Percentiles rank a stretch among this genome's conserved stretches.
These are phyloP conservation scores for Friedmanniomyces endolithicus DNA, from an alignment of 495 filamentous ascomycete species.

Conservation along the genomic window DNA sequence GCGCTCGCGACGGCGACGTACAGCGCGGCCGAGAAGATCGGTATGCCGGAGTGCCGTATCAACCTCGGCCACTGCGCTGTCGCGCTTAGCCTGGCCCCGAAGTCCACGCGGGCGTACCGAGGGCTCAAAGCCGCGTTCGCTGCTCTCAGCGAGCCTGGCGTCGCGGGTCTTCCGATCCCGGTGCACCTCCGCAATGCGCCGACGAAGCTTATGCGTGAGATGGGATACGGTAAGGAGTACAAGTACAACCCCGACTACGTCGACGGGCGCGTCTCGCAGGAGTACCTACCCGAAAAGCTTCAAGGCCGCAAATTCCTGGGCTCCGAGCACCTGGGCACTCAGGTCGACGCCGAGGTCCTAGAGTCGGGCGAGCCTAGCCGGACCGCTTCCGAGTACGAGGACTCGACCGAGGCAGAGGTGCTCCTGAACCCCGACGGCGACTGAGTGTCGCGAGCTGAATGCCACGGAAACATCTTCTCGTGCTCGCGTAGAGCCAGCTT, in stretches of 20 bases:
- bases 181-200: conserved; percentile 85
- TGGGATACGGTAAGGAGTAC: conserved; percentile 82
- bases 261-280: conserved; percentile 74
- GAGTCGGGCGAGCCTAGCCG: conserved; percentile 10
- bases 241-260: conserved; percentile 90
- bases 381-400: conserved; percentile 8
- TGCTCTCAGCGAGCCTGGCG: conserved; percentile 62
- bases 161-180: conserved; percentile 68
- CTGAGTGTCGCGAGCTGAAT: conserved; percentile 1
- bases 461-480: not conserved
- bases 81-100: conserved; percentile 67
- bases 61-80: conserved; percentile 78
- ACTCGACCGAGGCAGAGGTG: not conserved
- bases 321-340: conserved; percentile 63
- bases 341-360: conserved; percentile 51
- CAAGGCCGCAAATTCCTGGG: conserved; percentile 63
- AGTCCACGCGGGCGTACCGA: conserved; percentile 76
- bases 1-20: conserved; percentile 73
- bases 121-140: conserved; percentile 67
- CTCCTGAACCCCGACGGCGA: conserved; percentile 19
- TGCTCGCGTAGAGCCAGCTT: not conserved
- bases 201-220: conserved; percentile 80
- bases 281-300: conserved; percentile 73
- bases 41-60: conserved; percentile 88
- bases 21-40: conserved; percentile 75